These are phyloP conservation scores for Trapa bicornis DNA, from an alignment of 345 rosid species.

Conservation along the genomic window DNA sequence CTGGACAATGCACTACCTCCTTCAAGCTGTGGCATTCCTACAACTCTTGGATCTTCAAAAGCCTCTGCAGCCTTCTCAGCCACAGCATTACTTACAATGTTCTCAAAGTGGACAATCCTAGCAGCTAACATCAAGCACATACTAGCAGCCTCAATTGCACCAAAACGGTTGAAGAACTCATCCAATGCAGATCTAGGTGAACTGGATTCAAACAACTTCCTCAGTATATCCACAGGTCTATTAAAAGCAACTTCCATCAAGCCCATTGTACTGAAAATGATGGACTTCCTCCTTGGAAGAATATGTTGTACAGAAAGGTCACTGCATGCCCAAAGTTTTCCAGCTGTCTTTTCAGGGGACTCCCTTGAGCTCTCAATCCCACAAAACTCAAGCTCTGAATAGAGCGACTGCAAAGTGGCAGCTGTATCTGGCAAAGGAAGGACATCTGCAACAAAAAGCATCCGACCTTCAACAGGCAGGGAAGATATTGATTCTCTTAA, in stretches of 20 bases:
- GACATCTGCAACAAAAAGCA: slow-evolving; percentile 95
- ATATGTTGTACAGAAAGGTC: slow-evolving; percentile 87
- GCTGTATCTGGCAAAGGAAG: slow-evolving; percentile 74
- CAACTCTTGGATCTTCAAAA: slow-evolving; percentile 91
- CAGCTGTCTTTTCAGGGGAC: slow-evolving; percentile 69
- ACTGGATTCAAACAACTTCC: slow-evolving; percentile 76
- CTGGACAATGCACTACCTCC: slow-evolving; percentile 65
- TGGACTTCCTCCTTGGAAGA: slow-evolving; percentile 75
- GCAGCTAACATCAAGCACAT: slow-evolving; percentile 97
- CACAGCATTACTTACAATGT: slow-evolving; percentile 51
- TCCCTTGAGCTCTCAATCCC: slow-evolving; percentile 57
- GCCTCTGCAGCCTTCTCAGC: slow-evolving; percentile 94
- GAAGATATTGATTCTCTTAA: slow-evolving; percentile 75
- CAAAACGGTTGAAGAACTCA: slow-evolving; percentile 90
- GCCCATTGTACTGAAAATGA: slow-evolving; percentile 92
- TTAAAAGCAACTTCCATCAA: slow-evolving; percentile 93
- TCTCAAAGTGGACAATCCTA: slow-evolving; percentile 69
- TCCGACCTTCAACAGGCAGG: slow-evolving; percentile 88
- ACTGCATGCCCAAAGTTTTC: slow-evolving; percentile 92
- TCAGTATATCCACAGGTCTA: slow-evolving; percentile 87
- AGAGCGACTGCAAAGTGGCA: slow-evolving; percentile 60
- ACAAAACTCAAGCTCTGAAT: slow-evolving; percentile 72
- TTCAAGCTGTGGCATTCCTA: slow-evolving; percentile 93
- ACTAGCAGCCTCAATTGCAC: slow-evolving; percentile 97
- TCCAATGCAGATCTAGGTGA: slow-evolving; percentile 73